phyloP scores from a whole-genome alignment of 139 green algal species.

The Monoraphidium neglectum region DNA sequence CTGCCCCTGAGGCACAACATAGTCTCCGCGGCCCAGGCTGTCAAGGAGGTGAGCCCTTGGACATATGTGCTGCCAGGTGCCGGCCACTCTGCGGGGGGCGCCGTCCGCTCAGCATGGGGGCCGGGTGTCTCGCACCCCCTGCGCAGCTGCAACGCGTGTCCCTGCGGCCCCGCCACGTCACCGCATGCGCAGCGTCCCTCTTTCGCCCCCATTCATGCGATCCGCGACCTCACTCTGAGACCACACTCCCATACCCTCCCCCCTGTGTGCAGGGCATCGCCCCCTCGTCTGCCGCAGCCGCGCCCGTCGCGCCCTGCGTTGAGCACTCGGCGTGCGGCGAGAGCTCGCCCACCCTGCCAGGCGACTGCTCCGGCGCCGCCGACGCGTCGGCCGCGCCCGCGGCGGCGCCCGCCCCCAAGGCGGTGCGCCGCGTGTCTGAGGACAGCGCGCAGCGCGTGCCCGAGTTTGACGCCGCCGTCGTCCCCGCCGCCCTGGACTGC shows the following conservation, averaged over 20 bases:
- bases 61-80: neutral
- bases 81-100: neutral
- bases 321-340: neutral
- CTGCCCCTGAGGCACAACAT: slow-evolving; percentile 27
- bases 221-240: too few relatives aligned
- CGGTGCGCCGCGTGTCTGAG: slow-evolving; percentile 15
- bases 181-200: too few relatives aligned
- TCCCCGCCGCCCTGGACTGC: neutral
- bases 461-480: neutral
- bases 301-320: neutral
- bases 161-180: too few relatives aligned
- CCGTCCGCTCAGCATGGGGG: neutral
- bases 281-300: neutral
- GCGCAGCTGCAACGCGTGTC: too few relatives aligned
- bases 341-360: slow-evolving; percentile 1
- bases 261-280: too few relatives aligned
- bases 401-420: neutral
- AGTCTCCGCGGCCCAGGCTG: slow-evolving; percentile 7
- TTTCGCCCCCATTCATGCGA: too few relatives aligned
- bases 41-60: neutral
- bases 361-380: neutral
- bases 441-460: slow-evolving; percentile 8
- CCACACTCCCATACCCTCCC: too few relatives aligned
- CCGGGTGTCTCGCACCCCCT: too few relatives aligned
- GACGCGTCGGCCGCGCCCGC: neutral